phyloP scores from a whole-genome alignment of 2,329 filamentous ascomycete genomes.

The Diaporthe nobilis region DNA sequence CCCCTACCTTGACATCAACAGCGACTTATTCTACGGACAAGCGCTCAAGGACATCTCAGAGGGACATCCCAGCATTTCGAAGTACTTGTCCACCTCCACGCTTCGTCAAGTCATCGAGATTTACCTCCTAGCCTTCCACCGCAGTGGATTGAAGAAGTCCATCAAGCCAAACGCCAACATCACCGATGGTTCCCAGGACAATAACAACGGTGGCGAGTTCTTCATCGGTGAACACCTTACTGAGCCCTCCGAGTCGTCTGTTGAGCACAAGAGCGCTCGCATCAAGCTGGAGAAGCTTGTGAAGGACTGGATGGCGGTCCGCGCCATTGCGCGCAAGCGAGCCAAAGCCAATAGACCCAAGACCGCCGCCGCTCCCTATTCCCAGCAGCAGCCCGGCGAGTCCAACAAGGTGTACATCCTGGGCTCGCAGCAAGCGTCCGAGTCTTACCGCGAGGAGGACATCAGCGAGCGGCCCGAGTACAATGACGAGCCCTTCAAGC shows the following conservation, averaged over 20 bases:
- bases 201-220: neutral
- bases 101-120: neutral
- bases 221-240: neutral
- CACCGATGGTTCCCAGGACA: neutral
- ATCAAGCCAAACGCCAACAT: too few species aligned
- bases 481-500: too few species aligned
- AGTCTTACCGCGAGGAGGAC: too few species aligned
- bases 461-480: too few species aligned
- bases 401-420: neutral
- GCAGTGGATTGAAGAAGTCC: neutral
- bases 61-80: neutral
- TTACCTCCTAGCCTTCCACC: neutral
- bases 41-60: neutral
- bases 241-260: neutral
- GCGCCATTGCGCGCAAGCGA: neutral
- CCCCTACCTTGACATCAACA: neutral
- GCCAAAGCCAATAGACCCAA: neutral
- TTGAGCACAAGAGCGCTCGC: neutral
- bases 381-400: neutral
- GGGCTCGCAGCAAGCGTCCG: too few species aligned
- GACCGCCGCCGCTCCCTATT: too few species aligned
- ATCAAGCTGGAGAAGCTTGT: neutral
- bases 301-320: neutral
- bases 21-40: neutral
- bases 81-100: neutral